A percentile compares a stretch with the other conserved stretches of the same genome.
Evolutionary conservation across 2,329 filamentous ascomycete species (phyloP).

Genomic region (Fusarium sp.): DNA sequence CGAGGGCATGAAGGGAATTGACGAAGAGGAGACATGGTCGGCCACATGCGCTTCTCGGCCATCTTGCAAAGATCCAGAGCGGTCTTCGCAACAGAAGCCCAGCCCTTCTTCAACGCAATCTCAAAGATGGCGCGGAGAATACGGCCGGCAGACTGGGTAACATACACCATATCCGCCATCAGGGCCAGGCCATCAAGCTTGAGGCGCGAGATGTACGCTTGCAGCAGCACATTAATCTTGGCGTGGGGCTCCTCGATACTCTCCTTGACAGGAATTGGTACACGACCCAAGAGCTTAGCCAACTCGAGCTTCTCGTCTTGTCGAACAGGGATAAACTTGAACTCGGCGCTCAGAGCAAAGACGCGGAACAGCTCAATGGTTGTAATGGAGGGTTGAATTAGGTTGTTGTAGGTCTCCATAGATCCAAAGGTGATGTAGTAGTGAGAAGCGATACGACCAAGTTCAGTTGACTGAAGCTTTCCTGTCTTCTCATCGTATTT

Average conservation of each 20-base stretch:
- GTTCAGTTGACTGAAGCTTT: conserved; percentile 88
- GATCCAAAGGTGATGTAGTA: conserved; percentile 98
- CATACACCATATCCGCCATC: conserved; percentile 99
- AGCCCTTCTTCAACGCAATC: conserved; percentile 96
- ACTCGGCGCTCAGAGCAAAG: conserved; percentile 95
- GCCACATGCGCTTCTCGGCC: conserved; percentile 99
- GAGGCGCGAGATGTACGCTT: conserved; percentile 95
- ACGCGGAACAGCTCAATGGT: conserved; percentile 97
- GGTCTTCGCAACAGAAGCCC: conserved; percentile 92
- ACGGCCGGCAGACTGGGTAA: conserved; percentile 96
- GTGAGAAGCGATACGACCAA: conserved; percentile 95
- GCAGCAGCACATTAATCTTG: conserved; percentile 97
- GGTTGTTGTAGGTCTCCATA: conserved; percentile 96
- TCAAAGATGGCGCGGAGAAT: conserved; percentile 96
- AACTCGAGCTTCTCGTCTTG: conserved; percentile 98
- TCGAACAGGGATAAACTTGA: conserved; percentile 98
- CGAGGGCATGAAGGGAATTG: conserved; percentile 87
- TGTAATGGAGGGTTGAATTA: conserved; percentile 92
- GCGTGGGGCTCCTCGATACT: conserved; percentile 96
- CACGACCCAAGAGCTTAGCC: conserved; percentile 87
- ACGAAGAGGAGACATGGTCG: conserved; percentile 94
- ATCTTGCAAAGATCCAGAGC: conserved; percentile 97
- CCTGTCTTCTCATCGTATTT: conserved; percentile 97
- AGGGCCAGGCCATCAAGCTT: conserved; percentile 93
- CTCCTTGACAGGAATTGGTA: conserved; percentile 97